A percentile compares a stretch with the other conserved stretches of the same genome.
Evolutionary conservation across 1,284 basidiomycete genomes (phyloP).

Genomic region (Mycena citricolor): DNA sequence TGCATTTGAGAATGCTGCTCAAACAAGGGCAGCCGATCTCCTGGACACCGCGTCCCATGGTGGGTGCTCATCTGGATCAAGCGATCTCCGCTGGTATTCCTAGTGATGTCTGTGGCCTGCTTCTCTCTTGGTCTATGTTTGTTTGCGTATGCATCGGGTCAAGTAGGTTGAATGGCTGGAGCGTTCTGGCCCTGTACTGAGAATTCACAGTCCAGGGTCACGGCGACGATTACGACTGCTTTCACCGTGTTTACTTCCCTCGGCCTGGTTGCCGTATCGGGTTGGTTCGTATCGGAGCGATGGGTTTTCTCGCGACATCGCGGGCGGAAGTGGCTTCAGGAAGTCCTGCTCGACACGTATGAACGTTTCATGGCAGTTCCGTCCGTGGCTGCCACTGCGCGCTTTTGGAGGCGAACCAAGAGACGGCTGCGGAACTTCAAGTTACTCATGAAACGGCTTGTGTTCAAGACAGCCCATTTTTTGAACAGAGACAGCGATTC

Average conservation of each 20-base stretch:
- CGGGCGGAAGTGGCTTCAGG: conserved; percentile 74
- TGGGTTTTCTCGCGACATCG: conserved; percentile 69
- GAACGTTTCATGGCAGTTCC: conserved; percentile 43
- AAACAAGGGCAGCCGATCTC: conserved; percentile 49
- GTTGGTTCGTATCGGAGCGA: conserved; percentile 76
- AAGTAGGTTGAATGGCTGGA: conserved; percentile 39
- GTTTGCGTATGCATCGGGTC: conserved; percentile 62
- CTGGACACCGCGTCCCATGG: conserved; percentile 68
- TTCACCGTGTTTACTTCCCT: conserved; percentile 74
- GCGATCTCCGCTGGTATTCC: conserved; percentile 70
- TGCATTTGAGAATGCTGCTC: neutral
- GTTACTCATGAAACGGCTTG: conserved; percentile 14
- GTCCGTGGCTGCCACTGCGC: conserved; percentile 31
- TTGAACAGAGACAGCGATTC: conserved; percentile 21
- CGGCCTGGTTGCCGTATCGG: conserved; percentile 70
- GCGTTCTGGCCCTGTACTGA: neutral
- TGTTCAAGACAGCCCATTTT: conserved; percentile 19
- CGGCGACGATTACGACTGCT: conserved; percentile 70
- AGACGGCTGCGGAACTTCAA: conserved; percentile 23
- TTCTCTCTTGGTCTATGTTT: conserved; percentile 69
- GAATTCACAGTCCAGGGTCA: conserved; percentile 48
- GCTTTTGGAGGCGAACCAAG: conserved; percentile 28
- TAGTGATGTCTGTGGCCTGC: conserved; percentile 70
- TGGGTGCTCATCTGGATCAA: conserved; percentile 82
- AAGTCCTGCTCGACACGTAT: conserved; percentile 55